Evolutionary conservation across 2,329 filamentous ascomycete genomes (phyloP), one percentile per base, ranked within the genome.

Genomic region (Scedosporium boydii): DNA sequence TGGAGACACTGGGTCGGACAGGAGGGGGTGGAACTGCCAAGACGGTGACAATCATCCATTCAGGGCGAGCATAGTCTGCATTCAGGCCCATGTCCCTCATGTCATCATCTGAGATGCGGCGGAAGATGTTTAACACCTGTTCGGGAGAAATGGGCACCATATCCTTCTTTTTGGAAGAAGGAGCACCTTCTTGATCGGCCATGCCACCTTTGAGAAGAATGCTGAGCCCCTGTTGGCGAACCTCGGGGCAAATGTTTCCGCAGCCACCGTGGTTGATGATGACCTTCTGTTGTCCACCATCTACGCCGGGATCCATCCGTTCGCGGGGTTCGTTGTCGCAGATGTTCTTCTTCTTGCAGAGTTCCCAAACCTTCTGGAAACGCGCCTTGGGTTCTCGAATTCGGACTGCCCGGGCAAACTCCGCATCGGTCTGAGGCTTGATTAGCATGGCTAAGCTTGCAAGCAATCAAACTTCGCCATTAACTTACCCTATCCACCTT

Each of bases 11-110:
- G 4, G 95, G 95, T 62, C 95, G 89, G 44, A 99, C 96, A 3
- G 95, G 93, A 58, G 95, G 95, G 2, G 95, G 95, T 1, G 95
- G 95, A 0, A 99, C 96, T 4, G 95, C 93, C 57, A 99, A 82
- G 59, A 98, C 93, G 0, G 92, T 96, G 65, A 99, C 80, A 65
- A 99, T 85, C 91, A 99, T 96, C 95, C 95, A 99, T 73, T 99
- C 95, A 0, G 95, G 95, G 57, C 93, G 88, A 63, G 96, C 93
- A 70, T 98, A 98, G 72, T 98, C 91, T 63, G 89, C 88, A 76
- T 93, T 99, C 70, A 99, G 79, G 41, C 95, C 95, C 78, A 99
- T 91, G 68, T 95, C 87, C 62, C 84, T 81, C 65, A 97, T 85
- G 64, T 96, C 93, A 18, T 88, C 83, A 64, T 92, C 87, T 2